Conservation (phyloP, 257 asterid species). For the Galeopsis tetrahit region DNA sequence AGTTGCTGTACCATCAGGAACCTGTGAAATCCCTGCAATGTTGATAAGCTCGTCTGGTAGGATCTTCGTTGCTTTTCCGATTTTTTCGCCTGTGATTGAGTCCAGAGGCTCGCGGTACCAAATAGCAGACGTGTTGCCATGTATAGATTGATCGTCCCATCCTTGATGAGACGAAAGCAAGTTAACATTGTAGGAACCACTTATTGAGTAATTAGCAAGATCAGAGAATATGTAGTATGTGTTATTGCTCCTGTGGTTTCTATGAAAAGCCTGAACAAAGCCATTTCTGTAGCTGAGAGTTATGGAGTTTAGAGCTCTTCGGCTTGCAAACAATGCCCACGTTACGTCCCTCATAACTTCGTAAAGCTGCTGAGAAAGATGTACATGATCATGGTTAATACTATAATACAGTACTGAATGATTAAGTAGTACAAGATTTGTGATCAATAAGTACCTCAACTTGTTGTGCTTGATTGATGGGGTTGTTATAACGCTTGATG, state of each 20-base stretch:
- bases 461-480: constrained; percentile 75
- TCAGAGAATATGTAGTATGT: constrained; percentile 88
- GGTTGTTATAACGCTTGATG: constrained; percentile 64
- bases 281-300: constrained; percentile 86
- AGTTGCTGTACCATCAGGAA: constrained; percentile 88
- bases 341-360: constrained; percentile 85
- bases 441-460: constrained; percentile 55
- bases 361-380: constrained; percentile 65
- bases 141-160: constrained; percentile 88
- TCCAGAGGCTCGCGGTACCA: constrained; percentile 87
- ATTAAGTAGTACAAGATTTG: background rate
- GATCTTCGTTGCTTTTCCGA: constrained; percentile 59
- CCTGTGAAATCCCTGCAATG: constrained; percentile 89
- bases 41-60: constrained; percentile 84
- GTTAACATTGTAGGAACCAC: constrained; percentile 45
- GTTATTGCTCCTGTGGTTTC: constrained; percentile 72
- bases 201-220: constrained; percentile 74
- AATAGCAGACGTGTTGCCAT: constrained; percentile 65
- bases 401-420: background rate
- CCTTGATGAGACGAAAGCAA: constrained; percentile 63
- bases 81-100: constrained; percentile 70
- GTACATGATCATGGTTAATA: background rate
- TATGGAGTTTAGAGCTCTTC: constrained; percentile 76
- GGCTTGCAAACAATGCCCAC: constrained; percentile 89
- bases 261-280: constrained; percentile 91